Evolutionary conservation across 768 basidiomycete species (phyloP).

Genomic region (Russula abietina): DNA sequence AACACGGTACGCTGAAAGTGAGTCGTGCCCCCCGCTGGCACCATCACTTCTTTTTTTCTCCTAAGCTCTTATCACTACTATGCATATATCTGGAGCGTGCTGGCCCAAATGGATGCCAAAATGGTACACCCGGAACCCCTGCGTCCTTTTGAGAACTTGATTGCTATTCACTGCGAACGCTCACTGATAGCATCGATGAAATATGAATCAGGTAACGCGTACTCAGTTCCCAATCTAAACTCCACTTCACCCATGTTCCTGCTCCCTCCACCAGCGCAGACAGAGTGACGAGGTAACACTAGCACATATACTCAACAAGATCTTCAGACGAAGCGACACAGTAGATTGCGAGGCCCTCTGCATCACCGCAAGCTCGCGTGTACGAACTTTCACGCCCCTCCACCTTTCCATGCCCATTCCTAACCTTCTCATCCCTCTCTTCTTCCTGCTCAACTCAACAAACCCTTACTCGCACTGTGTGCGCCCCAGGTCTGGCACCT

Average conservation of each 20-base stretch:
- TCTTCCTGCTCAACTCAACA: neutral
- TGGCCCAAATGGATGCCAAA: too few species aligned
- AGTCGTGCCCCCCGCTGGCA: slow-evolving; percentile 30
- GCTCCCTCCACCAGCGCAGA: neutral
- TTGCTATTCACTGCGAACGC: slow-evolving; percentile 88
- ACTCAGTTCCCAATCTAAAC: too few species aligned
- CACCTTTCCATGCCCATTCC: too few species aligned
- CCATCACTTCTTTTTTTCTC: too few species aligned
- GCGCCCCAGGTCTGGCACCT: slow-evolving; percentile 83
- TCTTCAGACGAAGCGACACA: too few species aligned
- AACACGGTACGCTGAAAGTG: slow-evolving; percentile 51
- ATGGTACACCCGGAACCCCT: slow-evolving; percentile 88
- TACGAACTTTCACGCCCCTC: too few species aligned
- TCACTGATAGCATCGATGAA: slow-evolving; percentile 95
- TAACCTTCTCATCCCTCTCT: neutral
- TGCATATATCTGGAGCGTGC: too few species aligned
- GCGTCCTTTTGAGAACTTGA: slow-evolving; percentile 84
- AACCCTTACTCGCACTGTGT: too few species aligned
- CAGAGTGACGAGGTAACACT: slow-evolving; percentile 90
- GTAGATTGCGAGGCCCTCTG: too few species aligned
- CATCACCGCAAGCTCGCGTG: too few species aligned
- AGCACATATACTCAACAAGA: too few species aligned
- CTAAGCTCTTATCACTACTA: too few species aligned
- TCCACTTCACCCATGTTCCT: slow-evolving; percentile 31
- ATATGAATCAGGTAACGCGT: slow-evolving; percentile 63